A percentile compares a stretch with the other conserved stretches of the same genome.
These are phyloP conservation scores for Vitis amurensis DNA, from an alignment of 164 flowering plant species.

Conservation along the genomic window DNA sequence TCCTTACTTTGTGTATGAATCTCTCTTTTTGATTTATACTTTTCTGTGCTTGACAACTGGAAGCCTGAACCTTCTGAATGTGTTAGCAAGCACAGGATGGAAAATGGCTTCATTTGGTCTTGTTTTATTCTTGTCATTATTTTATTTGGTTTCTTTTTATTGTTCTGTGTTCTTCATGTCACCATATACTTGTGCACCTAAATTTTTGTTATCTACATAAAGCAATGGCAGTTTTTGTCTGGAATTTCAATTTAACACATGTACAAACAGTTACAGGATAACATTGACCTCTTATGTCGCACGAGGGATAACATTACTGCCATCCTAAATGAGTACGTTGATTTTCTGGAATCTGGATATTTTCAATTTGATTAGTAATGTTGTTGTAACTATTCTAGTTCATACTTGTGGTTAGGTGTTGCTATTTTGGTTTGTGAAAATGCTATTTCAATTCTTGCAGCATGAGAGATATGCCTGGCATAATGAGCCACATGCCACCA, in stretches of 20 bases:
- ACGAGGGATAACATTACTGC: slow-evolving; percentile 66
- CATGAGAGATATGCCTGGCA: slow-evolving; percentile 76
- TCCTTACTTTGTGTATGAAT: too few relatives aligned
- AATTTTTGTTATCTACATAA: too few relatives aligned
- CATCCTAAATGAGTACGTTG: slow-evolving; percentile 67
- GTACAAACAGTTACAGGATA: slow-evolving; percentile 66
- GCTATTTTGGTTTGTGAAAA: neutral
- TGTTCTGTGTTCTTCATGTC: too few relatives aligned
- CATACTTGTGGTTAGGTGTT: neutral
- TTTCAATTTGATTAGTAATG: neutral
- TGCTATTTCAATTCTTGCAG: slow-evolving; percentile 40
- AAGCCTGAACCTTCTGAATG: too few relatives aligned
- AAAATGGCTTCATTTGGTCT: too few relatives aligned
- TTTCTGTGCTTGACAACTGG: too few relatives aligned
- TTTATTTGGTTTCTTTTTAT: too few relatives aligned
- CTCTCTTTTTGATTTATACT: too few relatives aligned
- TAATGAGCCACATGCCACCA: slow-evolving; percentile 89
- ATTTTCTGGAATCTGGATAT: slow-evolving; percentile 1
- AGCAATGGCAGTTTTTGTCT: too few relatives aligned
- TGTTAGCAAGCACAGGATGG: too few relatives aligned
- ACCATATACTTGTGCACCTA: too few relatives aligned
- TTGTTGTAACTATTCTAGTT: neutral
- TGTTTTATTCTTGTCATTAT: too few relatives aligned
- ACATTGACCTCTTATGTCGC: slow-evolving; percentile 66
- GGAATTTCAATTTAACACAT: neutral